Conservation (phyloP, 345 rosid species). For the Euphorbia peplus region DNA sequence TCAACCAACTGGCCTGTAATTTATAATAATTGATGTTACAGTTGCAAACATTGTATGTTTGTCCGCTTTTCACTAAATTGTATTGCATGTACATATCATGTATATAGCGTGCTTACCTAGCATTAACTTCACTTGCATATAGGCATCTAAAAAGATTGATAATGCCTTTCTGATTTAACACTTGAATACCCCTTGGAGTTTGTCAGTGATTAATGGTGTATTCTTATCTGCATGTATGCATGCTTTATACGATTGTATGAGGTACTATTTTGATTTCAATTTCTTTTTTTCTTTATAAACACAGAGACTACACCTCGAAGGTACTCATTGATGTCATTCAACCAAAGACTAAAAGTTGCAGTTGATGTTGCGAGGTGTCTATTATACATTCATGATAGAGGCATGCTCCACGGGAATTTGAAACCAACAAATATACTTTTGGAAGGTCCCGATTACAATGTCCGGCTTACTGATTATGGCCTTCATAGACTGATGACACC, state of each 20-base stretch:
- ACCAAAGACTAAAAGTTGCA: constrained; percentile 73
- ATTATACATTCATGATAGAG: constrained; percentile 75
- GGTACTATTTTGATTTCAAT: constrained; percentile 5
- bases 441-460: constrained; percentile 45
- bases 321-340: constrained; percentile 67
- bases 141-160: background rate
- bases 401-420: constrained; percentile 78
- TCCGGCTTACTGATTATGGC: constrained; percentile 65
- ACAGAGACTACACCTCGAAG: constrained; percentile 95
- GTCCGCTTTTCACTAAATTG: background rate
- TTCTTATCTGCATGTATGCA: constrained; percentile 3
- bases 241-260: constrained; percentile 5
- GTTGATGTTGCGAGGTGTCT: constrained; percentile 75
- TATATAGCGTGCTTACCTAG: too few relatives aligned
- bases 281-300: background rate
- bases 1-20: background rate
- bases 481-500: constrained; percentile 86
- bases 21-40: background rate
- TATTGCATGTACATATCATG: background rate
- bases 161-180: background rate
- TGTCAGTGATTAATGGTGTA: background rate
- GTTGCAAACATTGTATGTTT: background rate
- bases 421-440: constrained; percentile 84
- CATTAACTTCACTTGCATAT: too few relatives aligned
- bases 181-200: background rate